These are phyloP conservation scores for Trichosporon faecale DNA, from an alignment of 1,284 basidiomycete genomes.

Conservation along the genomic window DNA sequence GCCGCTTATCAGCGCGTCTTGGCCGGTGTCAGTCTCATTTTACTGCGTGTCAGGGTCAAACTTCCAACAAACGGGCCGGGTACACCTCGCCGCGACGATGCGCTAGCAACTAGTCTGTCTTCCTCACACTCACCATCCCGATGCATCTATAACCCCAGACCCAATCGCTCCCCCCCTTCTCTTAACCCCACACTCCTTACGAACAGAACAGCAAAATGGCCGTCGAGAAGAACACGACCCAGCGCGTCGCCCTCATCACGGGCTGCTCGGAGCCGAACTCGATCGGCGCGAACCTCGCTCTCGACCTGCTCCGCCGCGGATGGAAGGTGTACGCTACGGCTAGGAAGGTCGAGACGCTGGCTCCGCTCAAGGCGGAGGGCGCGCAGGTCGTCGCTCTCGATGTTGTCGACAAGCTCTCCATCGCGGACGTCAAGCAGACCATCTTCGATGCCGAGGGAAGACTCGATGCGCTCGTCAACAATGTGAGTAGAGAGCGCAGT, in stretches of 20 bases:
- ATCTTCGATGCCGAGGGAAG: slow-evolving; percentile 14
- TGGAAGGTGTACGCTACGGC: slow-evolving; percentile 23
- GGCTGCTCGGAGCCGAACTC: slow-evolving; percentile 22
- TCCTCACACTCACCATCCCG: neutral
- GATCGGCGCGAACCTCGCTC: slow-evolving; percentile 18
- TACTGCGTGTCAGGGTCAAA: neutral
- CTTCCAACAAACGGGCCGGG: neutral
- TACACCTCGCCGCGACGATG: neutral
- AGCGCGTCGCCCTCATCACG: slow-evolving; percentile 24
- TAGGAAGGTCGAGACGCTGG: slow-evolving; percentile 18
- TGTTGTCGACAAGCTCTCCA: slow-evolving; percentile 15
- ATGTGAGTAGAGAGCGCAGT: slow-evolving; percentile 22
- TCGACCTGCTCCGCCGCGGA: slow-evolving; percentile 20
- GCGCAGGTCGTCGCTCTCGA: slow-evolving; percentile 19
- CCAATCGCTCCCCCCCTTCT: neutral
- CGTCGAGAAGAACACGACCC: neutral
- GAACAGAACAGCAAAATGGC: neutral
- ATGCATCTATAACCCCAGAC: neutral
- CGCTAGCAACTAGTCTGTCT: neutral
- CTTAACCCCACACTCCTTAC: neutral
- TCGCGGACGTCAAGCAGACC: slow-evolving; percentile 13
- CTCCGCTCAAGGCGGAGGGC: slow-evolving; percentile 8
- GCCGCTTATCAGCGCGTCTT: neutral
- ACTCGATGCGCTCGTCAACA: slow-evolving; percentile 28
- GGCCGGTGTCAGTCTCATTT: neutral